phyloP scores from a whole-genome alignment of 164 flowering plant species.

The Tetrastigma voinierianum region DNA sequence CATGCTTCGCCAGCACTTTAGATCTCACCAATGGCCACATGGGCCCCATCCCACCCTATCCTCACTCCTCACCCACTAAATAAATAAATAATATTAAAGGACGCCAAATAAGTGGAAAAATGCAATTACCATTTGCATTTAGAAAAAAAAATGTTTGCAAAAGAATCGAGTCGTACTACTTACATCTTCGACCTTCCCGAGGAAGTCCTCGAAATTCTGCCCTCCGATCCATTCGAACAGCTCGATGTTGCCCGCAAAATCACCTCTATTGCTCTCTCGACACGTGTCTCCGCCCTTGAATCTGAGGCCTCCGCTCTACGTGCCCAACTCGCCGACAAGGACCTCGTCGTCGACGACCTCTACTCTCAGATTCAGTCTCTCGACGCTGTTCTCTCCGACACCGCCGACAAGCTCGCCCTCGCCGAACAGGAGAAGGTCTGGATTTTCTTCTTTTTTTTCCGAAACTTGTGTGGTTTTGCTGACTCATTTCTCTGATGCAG shows the following conservation, averaged over 20 bases:
- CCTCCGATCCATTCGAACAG: slow-evolving; percentile 87
- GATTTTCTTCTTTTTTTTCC: not conserved
- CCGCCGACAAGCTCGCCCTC: slow-evolving; percentile 50
- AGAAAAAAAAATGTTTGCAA: slow-evolving; percentile 18
- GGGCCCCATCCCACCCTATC: no score
- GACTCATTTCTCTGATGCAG: slow-evolving; percentile 27
- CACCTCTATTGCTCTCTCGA: slow-evolving; percentile 87
- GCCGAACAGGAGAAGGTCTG: slow-evolving; percentile 64
- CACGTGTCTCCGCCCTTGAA: slow-evolving; percentile 76
- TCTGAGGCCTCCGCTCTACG: slow-evolving; percentile 59
- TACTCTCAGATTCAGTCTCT: slow-evolving; percentile 63
- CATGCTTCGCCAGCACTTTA: not conserved
- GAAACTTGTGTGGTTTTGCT: not conserved
- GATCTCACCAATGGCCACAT: not conserved
- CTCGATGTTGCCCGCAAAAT: slow-evolving; percentile 94
- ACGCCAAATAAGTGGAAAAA: not conserved
- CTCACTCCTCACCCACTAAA: no score
- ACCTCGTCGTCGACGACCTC: slow-evolving; percentile 54
- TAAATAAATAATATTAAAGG: not conserved
- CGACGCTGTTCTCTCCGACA: slow-evolving; percentile 56
- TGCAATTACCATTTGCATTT: not conserved
- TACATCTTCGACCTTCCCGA: slow-evolving; percentile 69
- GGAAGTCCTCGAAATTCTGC: slow-evolving; percentile 58
- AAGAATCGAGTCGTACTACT: slow-evolving; percentile 26
- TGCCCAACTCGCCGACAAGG: slow-evolving; percentile 48